Conservation (phyloP, 208 protist species). For the Phytomonas sp. region DNA sequence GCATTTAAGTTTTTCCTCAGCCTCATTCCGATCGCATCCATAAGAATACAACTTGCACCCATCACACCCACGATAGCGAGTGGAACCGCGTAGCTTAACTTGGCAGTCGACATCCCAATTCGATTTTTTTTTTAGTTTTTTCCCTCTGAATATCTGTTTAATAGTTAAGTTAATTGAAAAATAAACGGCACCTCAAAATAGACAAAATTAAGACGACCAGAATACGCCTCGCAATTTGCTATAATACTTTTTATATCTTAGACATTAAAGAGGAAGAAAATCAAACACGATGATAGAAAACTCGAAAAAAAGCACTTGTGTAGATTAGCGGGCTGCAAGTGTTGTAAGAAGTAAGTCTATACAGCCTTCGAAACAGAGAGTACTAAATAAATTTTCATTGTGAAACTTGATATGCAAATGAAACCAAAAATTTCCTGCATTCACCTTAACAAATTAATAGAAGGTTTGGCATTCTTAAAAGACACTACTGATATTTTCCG, state of each 20-base stretch:
- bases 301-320: slow-evolving; percentile 4
- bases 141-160: background rate
- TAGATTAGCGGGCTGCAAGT: background rate
- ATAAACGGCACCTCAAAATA: background rate
- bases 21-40: slow-evolving; percentile 17
- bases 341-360: too few species aligned
- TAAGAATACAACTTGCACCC: slow-evolving; percentile 24
- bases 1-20: slow-evolving; percentile 25
- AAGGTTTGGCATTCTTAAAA: too few species aligned
- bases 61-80: slow-evolving; percentile 23
- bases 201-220: slow-evolving; percentile 11
- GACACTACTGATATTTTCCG: background rate
- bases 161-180: slow-evolving; percentile 6
- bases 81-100: slow-evolving; percentile 9
- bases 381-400: too few species aligned
- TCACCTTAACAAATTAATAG: too few species aligned
- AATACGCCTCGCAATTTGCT: slow-evolving; percentile 7
- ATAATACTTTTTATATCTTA: background rate
- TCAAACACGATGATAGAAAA: slow-evolving; percentile 1
- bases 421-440: too few species aligned
- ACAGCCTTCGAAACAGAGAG: too few species aligned
- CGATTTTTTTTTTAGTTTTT: slow-evolving; percentile 12
- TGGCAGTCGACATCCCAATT: background rate
- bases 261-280: slow-evolving; percentile 6
- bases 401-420: too few species aligned